Base-by-base conservation (phyloP, 768 basidiomycete species). In the Kwoniella heveanensis region DNA sequence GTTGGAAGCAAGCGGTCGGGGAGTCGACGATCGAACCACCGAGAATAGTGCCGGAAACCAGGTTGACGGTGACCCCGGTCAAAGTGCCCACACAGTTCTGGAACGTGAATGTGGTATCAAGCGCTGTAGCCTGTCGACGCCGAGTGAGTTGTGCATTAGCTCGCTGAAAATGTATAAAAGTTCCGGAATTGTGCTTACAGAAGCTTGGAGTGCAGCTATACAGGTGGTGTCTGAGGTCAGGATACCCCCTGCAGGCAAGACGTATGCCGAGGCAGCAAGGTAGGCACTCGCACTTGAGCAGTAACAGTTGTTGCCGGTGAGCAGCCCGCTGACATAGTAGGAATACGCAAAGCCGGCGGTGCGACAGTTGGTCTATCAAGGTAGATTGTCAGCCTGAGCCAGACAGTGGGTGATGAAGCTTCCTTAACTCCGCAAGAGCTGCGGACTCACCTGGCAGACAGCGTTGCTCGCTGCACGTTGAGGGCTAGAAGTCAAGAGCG, bases 51-150 rank as follows among this genome's bases (percentile, higher is more conserved):
- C 58, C 58, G 19, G 36, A 24, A 25, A 37, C 50, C 3, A 60
- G 24, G 21, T 60, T 44, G 32, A 60, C 25, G 22, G 32, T 36
- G 10, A 60, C 58, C 1, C 58, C 58, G 1, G 58, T 60, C 36
- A 60, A 32, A 21, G 58, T 60, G 13, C 50, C 37, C 10, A 50
- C 29, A n/a, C 58, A 60, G 1, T 50, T 50, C 17, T 60, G 46
- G 25, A 60, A 60, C 19, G 24, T 24, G 58, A 52, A 60, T 0
- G 58, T 60, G 17, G 58, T 60, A 2, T 12, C 7, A 9, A 60
- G 26, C 21, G 52, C 58, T 22, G 58, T 60, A 7, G 58, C 58
- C 58, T 60, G 29, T n/a, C n/a, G n/a, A n/a, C n/a, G n/a, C n/a
- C n/a, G n/a, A n/a, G n/a, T n/a, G n/a, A n/a, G n/a, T n/a, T n/a